Evolutionary conservation across 1,284 basidiomycete genomes (phyloP).

Genomic region (Microbotryomycetes sp.): DNA sequence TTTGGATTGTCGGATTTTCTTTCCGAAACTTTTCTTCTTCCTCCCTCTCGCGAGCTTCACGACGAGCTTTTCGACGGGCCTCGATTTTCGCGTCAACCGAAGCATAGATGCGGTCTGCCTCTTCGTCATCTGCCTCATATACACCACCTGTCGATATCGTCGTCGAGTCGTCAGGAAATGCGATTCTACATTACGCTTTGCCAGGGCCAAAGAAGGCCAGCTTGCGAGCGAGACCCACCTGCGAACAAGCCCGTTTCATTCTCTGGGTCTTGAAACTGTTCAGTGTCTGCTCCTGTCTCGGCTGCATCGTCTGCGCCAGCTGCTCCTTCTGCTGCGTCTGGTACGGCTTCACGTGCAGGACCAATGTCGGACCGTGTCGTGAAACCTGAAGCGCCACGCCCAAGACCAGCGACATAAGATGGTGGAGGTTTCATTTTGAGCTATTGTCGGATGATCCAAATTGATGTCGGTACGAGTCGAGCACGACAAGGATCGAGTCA

Average conservation of each 20-base stretch:
- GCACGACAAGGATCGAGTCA: too few relatives aligned
- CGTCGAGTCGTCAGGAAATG: not conserved
- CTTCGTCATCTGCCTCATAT: conserved; percentile 96
- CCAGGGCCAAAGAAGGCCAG: too few relatives aligned
- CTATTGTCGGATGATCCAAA: not conserved
- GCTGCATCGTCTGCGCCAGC: conserved; percentile 12
- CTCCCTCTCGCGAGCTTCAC: conserved; percentile 70
- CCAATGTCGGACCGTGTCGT: conserved; percentile 98
- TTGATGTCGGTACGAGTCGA: too few relatives aligned
- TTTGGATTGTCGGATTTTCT: conserved; percentile 80
- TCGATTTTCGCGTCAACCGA: conserved; percentile 85
- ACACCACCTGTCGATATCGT: conserved; percentile 52
- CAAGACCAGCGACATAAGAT: conserved; percentile 91
- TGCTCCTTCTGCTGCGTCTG: conserved; percentile 52
- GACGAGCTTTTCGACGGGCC: conserved; percentile 64
- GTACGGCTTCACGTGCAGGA: conserved; percentile 88
- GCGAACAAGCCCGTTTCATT: conserved; percentile 95
- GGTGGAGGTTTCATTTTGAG: conserved; percentile 56
- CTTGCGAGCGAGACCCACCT: too few relatives aligned
- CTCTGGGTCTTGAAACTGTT: conserved; percentile 91
- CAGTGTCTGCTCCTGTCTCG: conserved; percentile 74
- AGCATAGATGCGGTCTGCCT: conserved; percentile 93
- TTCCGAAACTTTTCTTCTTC: conserved; percentile 65
- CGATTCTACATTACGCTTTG: too few relatives aligned
- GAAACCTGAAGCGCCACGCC: conserved; percentile 94